Conservation (phyloP, 2,329 filamentous ascomycete species). For the Aspergillus quadricinctus region DNA sequence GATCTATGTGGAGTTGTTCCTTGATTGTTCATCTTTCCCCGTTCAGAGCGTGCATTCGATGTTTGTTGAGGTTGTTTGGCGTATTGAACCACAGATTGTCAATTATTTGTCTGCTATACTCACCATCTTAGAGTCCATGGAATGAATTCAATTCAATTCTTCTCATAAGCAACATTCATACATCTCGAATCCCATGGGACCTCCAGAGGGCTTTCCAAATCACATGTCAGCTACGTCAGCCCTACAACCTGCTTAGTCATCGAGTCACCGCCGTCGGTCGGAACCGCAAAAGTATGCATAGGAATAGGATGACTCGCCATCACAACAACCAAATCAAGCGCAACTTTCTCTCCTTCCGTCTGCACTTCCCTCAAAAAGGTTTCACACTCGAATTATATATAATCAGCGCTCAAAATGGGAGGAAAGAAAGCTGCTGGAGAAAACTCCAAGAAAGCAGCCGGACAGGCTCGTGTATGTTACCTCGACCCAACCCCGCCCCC, state of each 20-base stretch:
- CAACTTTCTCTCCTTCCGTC: neutral
- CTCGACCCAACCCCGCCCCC: slow-evolving; percentile 23
- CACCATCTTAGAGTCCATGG: neutral
- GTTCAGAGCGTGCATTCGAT: neutral
- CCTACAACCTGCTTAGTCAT: neutral
- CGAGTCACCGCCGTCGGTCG: neutral
- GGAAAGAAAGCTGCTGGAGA: slow-evolving; percentile 65
- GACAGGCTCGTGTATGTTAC: slow-evolving; percentile 61
- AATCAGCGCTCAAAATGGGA: slow-evolving; percentile 53
- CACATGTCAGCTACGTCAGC: neutral
- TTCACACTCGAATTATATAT: neutral
- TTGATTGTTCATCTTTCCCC: neutral
- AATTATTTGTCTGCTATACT: neutral
- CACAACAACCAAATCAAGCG: neutral
- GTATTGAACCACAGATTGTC: neutral
- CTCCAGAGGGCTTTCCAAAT: neutral
- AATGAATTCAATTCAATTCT: neutral
- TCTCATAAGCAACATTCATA: neutral
- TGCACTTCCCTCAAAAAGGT: neutral
- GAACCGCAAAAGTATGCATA: neutral
- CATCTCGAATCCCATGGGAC: neutral
- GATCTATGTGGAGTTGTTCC: neutral
- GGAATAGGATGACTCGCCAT: neutral
- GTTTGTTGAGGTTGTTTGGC: neutral
- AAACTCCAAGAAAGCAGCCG: slow-evolving; percentile 82